These are phyloP conservation scores for Penicillium daleae DNA, from an alignment of 495 filamentous ascomycete genomes.

Conservation along the genomic window DNA sequence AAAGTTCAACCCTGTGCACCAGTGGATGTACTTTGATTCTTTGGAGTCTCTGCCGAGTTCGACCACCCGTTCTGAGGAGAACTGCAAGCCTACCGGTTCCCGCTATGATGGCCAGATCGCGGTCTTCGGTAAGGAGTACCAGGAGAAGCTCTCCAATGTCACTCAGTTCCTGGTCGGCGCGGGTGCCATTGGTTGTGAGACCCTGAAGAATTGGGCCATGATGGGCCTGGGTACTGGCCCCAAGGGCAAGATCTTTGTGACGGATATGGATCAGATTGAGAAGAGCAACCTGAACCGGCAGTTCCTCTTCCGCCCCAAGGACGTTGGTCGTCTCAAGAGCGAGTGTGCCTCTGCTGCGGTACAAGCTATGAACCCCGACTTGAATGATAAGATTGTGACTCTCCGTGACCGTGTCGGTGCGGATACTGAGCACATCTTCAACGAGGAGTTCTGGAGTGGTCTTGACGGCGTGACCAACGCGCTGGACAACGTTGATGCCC, in stretches of 20 bases:
- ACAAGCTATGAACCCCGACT: constrained; percentile 91
- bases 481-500: constrained; percentile 95
- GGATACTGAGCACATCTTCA: constrained; percentile 94
- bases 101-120: constrained; percentile 98
- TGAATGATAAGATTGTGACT: constrained; percentile 80
- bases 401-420: constrained; percentile 87
- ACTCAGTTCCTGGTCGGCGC: constrained; percentile 95
- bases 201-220: constrained; percentile 99
- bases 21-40: constrained; percentile 97
- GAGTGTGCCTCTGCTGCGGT: constrained; percentile 90
- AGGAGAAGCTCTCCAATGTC: constrained; percentile 87
- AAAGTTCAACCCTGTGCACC: constrained; percentile 91
- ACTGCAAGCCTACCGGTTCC: constrained; percentile 77
- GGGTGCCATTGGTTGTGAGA: constrained; percentile 98
- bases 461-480: constrained; percentile 96
- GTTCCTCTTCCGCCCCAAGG: constrained; percentile 91
- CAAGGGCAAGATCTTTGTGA: constrained; percentile 85
- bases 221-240: constrained; percentile 91
- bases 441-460: constrained; percentile 91
- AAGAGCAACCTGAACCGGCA: constrained; percentile 99
- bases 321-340: constrained; percentile 97
- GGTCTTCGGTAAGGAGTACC: constrained; percentile 91
- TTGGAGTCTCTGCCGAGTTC: constrained; percentile 87
- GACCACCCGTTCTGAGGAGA: constrained; percentile 75
- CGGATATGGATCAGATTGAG: constrained; percentile 98